Conservation (phyloP, 192 early-diverging fungal genomes). For the Geosiphon pyriformis region DNA sequence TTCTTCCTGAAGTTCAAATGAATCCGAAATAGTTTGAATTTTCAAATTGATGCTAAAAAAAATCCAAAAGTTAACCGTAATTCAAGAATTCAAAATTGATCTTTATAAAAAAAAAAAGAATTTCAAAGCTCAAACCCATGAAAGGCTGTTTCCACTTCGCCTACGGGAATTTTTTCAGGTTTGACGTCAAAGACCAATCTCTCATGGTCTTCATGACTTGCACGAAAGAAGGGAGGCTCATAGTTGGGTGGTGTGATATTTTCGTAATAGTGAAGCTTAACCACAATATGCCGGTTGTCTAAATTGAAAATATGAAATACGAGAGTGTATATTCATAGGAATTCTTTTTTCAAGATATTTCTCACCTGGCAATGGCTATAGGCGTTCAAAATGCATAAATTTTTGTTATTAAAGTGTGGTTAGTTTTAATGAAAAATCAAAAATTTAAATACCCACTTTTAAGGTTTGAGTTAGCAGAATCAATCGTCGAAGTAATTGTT, state of each 20-base stretch:
- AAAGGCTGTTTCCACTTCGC: conserved; percentile 39
- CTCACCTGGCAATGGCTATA: conserved; percentile 33
- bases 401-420: not conserved
- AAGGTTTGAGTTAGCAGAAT: conserved; percentile 48
- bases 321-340: no score
- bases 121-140: conserved; percentile 28
- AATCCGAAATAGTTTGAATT: conserved; percentile 25
- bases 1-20: conserved; percentile 18
- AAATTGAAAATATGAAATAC: not conserved
- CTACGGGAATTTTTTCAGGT: conserved; percentile 36
- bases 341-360: not conserved
- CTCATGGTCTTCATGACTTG: conserved; percentile 23
- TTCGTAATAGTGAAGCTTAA: conserved; percentile 52
- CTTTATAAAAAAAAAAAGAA: not conserved
- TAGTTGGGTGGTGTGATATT: conserved; percentile 47
- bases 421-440: not conserved
- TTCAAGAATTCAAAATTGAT: not conserved
- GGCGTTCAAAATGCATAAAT: not conserved
- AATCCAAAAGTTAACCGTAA: conserved; percentile 16
- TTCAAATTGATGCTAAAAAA: conserved; percentile 13
- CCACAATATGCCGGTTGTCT: conserved; percentile 36
- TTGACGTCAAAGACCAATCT: conserved; percentile 33
- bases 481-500: conserved; percentile 38
- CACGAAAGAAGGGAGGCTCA: conserved; percentile 46
- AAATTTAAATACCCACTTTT: conserved; percentile 27